Percentiles rank a stretch among this genome's conserved stretches.
These are phyloP conservation scores for Monosporascus sp. DNA, from an alignment of 2,329 filamentous ascomycete genomes.

Conservation along the genomic window DNA sequence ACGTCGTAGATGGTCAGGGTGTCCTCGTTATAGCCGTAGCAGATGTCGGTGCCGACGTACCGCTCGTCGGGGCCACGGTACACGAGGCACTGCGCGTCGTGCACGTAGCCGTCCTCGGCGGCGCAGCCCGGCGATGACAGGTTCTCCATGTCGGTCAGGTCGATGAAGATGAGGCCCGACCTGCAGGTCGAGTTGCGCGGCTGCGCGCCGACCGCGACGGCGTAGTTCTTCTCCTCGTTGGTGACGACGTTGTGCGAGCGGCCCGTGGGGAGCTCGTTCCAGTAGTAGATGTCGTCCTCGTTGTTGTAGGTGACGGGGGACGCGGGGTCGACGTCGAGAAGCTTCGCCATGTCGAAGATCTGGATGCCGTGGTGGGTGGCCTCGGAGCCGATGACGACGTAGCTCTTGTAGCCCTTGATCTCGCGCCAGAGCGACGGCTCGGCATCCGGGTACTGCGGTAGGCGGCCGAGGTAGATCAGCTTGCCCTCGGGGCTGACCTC, in stretches of 20 bases:
- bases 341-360: constrained; percentile 58
- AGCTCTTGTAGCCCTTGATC: constrained; percentile 38
- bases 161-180: constrained; percentile 54
- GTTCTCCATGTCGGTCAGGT: constrained; percentile 49
- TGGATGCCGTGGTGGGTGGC: constrained; percentile 52
- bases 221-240: constrained; percentile 41
- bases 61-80: constrained; percentile 45
- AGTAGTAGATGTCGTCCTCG: constrained; percentile 37
- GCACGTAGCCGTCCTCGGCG: constrained; percentile 52
- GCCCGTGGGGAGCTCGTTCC: constrained; percentile 36
- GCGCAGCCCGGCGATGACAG: constrained; percentile 50
- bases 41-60: constrained; percentile 45
- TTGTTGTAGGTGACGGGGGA: constrained; percentile 38
- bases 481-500: constrained; percentile 47
- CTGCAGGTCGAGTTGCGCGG: constrained; percentile 40
- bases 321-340: constrained; percentile 41
- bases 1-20: constrained; percentile 46
- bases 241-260: constrained; percentile 43
- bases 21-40: constrained; percentile 52
- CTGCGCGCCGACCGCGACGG: constrained; percentile 37
- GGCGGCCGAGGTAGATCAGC: constrained; percentile 47
- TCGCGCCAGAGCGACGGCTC: constrained; percentile 47
- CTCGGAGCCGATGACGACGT: constrained; percentile 35
- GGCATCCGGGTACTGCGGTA: constrained; percentile 41
- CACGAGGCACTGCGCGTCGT: constrained; percentile 56